Evolutionary conservation across 805 yeast species (phyloP).

Genomic region (Metschnikowia drakensbergensis): DNA sequence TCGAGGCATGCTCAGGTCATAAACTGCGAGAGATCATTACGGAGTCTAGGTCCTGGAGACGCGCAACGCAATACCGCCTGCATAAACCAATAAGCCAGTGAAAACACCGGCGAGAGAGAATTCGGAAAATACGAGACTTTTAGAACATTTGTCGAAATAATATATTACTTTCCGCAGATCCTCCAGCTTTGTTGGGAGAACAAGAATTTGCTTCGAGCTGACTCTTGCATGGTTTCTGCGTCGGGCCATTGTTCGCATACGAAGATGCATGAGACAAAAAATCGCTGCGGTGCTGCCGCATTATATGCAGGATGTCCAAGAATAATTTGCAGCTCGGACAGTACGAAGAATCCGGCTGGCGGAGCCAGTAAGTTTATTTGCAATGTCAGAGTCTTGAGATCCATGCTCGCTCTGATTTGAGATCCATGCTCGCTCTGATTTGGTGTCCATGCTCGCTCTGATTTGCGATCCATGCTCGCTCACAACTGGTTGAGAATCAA

Average conservation of each 20-base stretch:
- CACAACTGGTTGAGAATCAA: conserved; percentile 29
- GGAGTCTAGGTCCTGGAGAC: too few species aligned
- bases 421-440: not conserved
- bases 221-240: conserved; percentile 2
- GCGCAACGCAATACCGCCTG: too few species aligned
- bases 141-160: too few species aligned
- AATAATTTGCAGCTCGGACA: not conserved
- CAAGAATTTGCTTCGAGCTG: not conserved
- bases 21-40: too few species aligned
- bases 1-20: too few species aligned
- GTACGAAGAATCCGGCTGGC: not conserved
- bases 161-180: not conserved
- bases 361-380: not conserved
- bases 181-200: not conserved
- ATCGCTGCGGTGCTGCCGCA: not conserved
- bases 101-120: too few species aligned
- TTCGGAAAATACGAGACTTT: too few species aligned
- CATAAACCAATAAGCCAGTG: too few species aligned
- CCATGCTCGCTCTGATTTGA: too few species aligned
- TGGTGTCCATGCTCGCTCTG: not conserved
- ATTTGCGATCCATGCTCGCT: not conserved
- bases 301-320: not conserved
- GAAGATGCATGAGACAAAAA: not conserved
- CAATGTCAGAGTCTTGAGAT: too few species aligned
- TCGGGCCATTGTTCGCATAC: not conserved